These are phyloP conservation scores for Exophiala sp. DNA, from an alignment of 2,329 filamentous ascomycete genomes.

Conservation along the genomic window DNA sequence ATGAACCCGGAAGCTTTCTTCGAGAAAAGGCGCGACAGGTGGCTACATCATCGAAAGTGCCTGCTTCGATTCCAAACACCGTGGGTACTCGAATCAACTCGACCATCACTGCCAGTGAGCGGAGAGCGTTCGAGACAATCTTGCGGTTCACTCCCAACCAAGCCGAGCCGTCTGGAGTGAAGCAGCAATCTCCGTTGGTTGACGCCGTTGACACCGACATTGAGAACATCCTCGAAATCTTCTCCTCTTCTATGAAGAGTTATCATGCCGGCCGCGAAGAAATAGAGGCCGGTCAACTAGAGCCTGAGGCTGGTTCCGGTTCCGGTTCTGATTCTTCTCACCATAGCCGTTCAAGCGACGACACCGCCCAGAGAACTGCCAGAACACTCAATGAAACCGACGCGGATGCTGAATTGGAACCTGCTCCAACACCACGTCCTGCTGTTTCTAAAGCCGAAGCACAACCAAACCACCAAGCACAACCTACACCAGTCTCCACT, in stretches of 20 bases:
- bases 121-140: slow-evolving; percentile 23
- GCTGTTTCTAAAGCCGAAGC: too few species aligned
- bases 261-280: slow-evolving; percentile 2
- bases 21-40: slow-evolving; percentile 9
- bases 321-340: too few species aligned
- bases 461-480: too few species aligned
- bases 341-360: too few species aligned
- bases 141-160: slow-evolving; percentile 14
- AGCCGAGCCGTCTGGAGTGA: slow-evolving; percentile 4
- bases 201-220: slow-evolving; percentile 13
- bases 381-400: too few species aligned
- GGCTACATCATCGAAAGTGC: not conserved
- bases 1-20: slow-evolving; percentile 5
- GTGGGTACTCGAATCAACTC: slow-evolving; percentile 9
- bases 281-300: not conserved
- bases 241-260: slow-evolving; percentile 10
- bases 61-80: not conserved
- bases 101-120: slow-evolving; percentile 24
- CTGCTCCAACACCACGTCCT: not conserved
- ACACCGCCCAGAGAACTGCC: too few species aligned
- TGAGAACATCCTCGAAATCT: slow-evolving; percentile 18
- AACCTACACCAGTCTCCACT: not conserved
- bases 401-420: too few species aligned
- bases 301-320: not conserved
- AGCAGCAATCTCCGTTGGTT: not conserved